A percentile compares a stretch with the other conserved stretches of the same genome.
Evolutionary conservation across 2,329 filamentous ascomycete species (phyloP).

Genomic region (Epicoccum sorghinum): DNA sequence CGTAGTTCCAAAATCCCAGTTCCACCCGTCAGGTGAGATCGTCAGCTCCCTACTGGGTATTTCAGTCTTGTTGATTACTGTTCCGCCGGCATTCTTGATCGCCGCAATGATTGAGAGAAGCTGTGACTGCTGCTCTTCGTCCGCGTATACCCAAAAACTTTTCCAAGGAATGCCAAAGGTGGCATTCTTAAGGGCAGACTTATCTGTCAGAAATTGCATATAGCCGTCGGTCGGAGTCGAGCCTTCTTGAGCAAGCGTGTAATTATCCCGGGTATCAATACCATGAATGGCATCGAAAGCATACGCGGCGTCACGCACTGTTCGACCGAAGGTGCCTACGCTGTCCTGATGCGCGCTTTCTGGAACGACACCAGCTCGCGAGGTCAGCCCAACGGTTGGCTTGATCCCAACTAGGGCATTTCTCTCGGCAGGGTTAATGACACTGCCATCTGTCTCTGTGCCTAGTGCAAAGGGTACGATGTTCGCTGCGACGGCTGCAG

Average conservation of each 20-base stretch:
- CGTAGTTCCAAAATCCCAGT: conserved; percentile 71
- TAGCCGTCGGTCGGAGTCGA: conserved; percentile 64
- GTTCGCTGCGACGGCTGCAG: conserved; percentile 68
- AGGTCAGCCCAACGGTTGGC: conserved; percentile 75
- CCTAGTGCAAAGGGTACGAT: conserved; percentile 69
- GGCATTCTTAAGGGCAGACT: conserved; percentile 62
- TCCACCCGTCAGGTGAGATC: conserved; percentile 71
- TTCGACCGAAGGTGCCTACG: conserved; percentile 70
- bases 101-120: conserved; percentile 59
- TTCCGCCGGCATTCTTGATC: conserved; percentile 67
- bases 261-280: conserved; percentile 67
- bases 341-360: conserved; percentile 72
- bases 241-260: conserved; percentile 64
- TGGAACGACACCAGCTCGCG: conserved; percentile 63
- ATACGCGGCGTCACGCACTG: conserved; percentile 71
- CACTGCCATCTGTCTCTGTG: conserved; percentile 72
- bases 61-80: conserved; percentile 72
- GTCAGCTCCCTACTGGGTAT: conserved; percentile 67
- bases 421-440: conserved; percentile 74
- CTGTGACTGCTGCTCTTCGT: conserved; percentile 60
- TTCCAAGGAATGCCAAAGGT: conserved; percentile 75
- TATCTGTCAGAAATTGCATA: conserved; percentile 61
- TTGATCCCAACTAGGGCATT: conserved; percentile 76
- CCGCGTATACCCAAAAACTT: conserved; percentile 70
- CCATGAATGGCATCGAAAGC: conserved; percentile 73